phyloP scores from a whole-genome alignment of 2,329 filamentous ascomycete genomes.

The Epichloe scottii region DNA sequence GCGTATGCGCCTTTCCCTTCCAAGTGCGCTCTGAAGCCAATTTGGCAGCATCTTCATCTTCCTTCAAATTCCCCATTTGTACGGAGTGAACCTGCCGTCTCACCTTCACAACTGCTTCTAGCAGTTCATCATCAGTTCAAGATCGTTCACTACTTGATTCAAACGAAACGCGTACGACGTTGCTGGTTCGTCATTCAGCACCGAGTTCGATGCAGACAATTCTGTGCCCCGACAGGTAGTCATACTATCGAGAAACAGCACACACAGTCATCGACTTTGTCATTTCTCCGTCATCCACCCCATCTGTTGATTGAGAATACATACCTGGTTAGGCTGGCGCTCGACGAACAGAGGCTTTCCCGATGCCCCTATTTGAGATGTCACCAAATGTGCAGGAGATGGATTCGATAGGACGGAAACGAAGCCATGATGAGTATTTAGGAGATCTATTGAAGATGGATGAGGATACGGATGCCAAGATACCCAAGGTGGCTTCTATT shows the following conservation, averaged over 20 bases:
- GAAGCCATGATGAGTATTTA: slow-evolving; percentile 33
- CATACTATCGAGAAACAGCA: not conserved
- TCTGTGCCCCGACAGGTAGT: not conserved
- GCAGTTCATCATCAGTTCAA: not conserved
- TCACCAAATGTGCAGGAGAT: slow-evolving; percentile 35
- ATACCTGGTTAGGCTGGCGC: not conserved
- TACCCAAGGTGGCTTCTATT: slow-evolving; percentile 6
- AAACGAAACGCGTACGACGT: not conserved
- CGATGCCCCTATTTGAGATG: slow-evolving; percentile 36
- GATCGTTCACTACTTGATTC: not conserved
- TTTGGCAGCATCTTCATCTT: not conserved
- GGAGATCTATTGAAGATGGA: slow-evolving; percentile 19
- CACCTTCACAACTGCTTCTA: not conserved
- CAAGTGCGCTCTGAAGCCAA: not conserved
- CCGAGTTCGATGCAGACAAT: not conserved
- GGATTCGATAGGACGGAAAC: slow-evolving; percentile 30
- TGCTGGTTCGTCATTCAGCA: not conserved
- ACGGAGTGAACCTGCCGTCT: not conserved
- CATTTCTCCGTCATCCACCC: too few species aligned
- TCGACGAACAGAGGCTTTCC: not conserved
- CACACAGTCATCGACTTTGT: not conserved
- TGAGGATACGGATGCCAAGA: slow-evolving; percentile 10
- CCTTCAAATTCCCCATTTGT: too few species aligned
- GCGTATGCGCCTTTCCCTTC: not conserved
- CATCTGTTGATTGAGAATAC: not conserved